A percentile compares a stretch with the other conserved stretches of the same genome.
Conservation (phyloP, 768 basidiomycete genomes). For the Leucogyrophana mollusca region DNA sequence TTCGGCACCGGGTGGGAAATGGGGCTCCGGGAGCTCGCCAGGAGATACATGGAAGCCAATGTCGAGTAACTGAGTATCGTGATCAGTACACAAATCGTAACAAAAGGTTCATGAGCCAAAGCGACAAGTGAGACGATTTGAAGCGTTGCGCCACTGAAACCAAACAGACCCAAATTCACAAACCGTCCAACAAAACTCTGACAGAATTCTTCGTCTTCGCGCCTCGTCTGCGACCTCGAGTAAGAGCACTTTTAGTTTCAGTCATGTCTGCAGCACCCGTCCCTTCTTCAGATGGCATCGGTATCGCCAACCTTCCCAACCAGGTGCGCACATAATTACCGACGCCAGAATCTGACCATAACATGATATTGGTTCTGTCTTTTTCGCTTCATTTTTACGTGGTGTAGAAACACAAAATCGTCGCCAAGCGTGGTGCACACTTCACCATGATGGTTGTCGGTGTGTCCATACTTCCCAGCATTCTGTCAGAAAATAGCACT, state of each 20-base stretch:
- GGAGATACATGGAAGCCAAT: too few species aligned
- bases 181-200: slow-evolving; percentile 18
- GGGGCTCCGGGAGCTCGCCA: too few species aligned
- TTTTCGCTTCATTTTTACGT: slow-evolving; percentile 13
- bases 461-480: slow-evolving; percentile 24
- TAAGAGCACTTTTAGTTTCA: slow-evolving; percentile 8
- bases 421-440: slow-evolving; percentile 94
- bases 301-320: slow-evolving; percentile 96
- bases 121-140: not conserved
- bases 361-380: slow-evolving; percentile 1
- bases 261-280: slow-evolving; percentile 25
- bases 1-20: too few species aligned
- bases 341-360: not conserved
- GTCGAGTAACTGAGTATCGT: too few species aligned
- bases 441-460: slow-evolving; percentile 99
- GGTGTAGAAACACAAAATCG: slow-evolving; percentile 94
- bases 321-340: slow-evolving; percentile 60
- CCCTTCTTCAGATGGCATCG: slow-evolving; percentile 70
- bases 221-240: slow-evolving; percentile 19
- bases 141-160: slow-evolving; percentile 12
- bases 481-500: not conserved
- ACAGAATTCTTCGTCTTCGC: slow-evolving; percentile 10
- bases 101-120: too few species aligned
- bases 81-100: too few species aligned
- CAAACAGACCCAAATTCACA: slow-evolving; percentile 24